Percentiles rank a stretch among this genome's conserved stretches.
Conservation (phyloP, 2,329 filamentous ascomycete species). For the Calonectria crousiana region DNA sequence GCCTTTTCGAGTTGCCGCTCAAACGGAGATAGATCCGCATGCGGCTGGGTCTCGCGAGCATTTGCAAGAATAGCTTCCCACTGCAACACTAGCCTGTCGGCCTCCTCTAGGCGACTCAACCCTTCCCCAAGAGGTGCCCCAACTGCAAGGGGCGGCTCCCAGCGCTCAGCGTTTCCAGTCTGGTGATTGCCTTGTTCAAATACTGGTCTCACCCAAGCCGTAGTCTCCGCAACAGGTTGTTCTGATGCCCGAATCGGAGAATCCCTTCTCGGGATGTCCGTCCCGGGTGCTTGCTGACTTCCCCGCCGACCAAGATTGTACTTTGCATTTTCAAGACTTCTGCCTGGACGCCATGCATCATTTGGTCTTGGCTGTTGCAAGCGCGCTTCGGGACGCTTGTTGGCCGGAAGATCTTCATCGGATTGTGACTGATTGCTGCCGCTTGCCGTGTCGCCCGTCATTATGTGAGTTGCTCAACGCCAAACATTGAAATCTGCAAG, state of each 20-base stretch:
- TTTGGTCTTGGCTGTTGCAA: background rate
- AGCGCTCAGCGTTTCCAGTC: constrained; percentile 16
- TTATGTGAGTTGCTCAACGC: background rate
- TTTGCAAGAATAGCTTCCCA: constrained; percentile 43
- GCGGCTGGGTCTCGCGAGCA: constrained; percentile 31
- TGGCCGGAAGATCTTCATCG: background rate
- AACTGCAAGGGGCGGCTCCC: constrained; percentile 40
- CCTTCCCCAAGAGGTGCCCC: constrained; percentile 39
- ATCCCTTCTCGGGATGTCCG: background rate
- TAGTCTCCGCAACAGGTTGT: background rate
- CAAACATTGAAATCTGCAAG: background rate
- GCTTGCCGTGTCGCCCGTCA: background rate
- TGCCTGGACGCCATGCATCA: constrained; percentile 34
- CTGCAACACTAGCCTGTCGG: constrained; percentile 38
- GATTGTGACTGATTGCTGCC: background rate
- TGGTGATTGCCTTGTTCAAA: background rate
- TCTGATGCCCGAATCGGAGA: background rate
- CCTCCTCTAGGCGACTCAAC: constrained; percentile 38
- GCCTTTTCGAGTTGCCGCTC: constrained; percentile 30
- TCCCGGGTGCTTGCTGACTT: constrained; percentile 1
- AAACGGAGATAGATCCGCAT: constrained; percentile 38
- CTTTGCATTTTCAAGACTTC: constrained; percentile 32
- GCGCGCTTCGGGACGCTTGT: background rate
- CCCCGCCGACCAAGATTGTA: constrained; percentile 33
- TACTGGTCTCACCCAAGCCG: background rate